Evolutionary conservation across 345 rosid species (phyloP).

Genomic region (Hibiscus mutabilis): DNA sequence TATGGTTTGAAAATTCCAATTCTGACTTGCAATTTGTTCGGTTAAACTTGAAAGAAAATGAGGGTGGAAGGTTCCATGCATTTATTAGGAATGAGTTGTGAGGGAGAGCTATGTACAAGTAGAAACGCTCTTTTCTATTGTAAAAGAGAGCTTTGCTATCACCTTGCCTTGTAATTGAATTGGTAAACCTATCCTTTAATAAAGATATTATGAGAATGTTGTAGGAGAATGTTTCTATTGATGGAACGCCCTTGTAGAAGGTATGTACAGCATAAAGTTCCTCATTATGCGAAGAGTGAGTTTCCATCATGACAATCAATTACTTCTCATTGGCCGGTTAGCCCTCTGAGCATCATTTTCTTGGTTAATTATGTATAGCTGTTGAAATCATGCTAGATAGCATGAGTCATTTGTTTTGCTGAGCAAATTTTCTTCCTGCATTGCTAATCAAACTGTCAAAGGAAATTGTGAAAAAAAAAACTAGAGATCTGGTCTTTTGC

Average conservation of each 20-base stretch:
- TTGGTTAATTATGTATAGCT: not conserved
- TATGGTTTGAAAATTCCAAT: not conserved
- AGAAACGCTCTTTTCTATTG: not conserved
- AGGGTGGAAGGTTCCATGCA: not conserved
- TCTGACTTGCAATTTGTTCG: not conserved
- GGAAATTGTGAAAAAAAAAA: not conserved
- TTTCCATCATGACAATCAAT: not conserved
- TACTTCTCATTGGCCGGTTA: not conserved
- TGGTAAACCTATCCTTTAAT: not conserved
- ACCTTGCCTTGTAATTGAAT: not conserved
- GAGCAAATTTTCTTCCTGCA: not conserved
- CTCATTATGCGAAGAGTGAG: not conserved
- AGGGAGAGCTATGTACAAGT: not conserved
- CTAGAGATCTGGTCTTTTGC: slow-evolving; percentile 17
- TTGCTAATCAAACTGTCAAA: too few species aligned
- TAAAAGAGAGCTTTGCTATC: not conserved
- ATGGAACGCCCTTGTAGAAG: not conserved
- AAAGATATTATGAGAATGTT: not conserved
- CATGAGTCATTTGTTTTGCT: not conserved
- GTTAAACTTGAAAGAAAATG: not conserved
- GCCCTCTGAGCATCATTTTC: not conserved
- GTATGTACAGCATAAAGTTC: not conserved
- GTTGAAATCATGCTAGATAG: not conserved
- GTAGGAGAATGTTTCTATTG: not conserved
- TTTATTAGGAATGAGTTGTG: not conserved